Percentiles rank a stretch among this genome's conserved stretches.
Conservation (phyloP, 805 yeast genomes). For the Myxozyma vanderwaltii region DNA sequence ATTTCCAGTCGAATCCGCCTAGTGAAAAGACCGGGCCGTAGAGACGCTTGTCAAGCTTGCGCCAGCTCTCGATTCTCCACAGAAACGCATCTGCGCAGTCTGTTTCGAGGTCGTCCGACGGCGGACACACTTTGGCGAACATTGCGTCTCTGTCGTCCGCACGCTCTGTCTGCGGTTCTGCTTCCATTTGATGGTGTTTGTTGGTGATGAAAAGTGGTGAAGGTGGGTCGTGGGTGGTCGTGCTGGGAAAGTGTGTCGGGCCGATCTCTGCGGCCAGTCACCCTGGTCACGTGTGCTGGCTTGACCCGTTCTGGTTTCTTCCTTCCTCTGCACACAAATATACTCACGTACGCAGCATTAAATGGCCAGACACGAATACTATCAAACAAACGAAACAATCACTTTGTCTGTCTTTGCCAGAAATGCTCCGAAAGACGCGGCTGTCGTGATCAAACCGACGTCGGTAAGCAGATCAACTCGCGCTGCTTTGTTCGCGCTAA, state of each 20-base stretch:
- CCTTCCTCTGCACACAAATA: too few relatives aligned
- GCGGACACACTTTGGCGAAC: constrained; percentile 24
- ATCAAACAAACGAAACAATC: constrained; percentile 61
- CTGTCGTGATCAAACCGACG: constrained; percentile 45
- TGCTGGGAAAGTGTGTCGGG: too few relatives aligned
- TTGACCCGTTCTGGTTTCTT: too few relatives aligned
- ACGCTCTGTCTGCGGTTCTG: neutral
- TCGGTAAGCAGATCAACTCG: constrained; percentile 5
- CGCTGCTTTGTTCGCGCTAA: too few relatives aligned
- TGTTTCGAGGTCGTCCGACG: constrained; percentile 38
- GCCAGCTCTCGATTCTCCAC: constrained; percentile 47
- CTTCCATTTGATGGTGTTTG: neutral
- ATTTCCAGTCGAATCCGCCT: constrained; percentile 46
- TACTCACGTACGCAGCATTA: too few relatives aligned
- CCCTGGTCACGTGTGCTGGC: too few relatives aligned
- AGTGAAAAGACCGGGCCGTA: constrained; percentile 40
- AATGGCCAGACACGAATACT: constrained; percentile 59
- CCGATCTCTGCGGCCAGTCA: too few relatives aligned
- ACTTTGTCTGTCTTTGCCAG: constrained; percentile 73
- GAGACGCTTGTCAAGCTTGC: constrained; percentile 41
- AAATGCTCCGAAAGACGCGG: constrained; percentile 55
- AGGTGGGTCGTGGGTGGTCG: too few relatives aligned
- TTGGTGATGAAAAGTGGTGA: neutral
- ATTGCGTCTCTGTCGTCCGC: constrained; percentile 21
- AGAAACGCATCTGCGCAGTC: constrained; percentile 36